A percentile compares a stretch with the other conserved stretches of the same genome.
Evolutionary conservation across 2,329 filamentous ascomycete species (phyloP).

Genomic region (Epichloe hybrida): DNA sequence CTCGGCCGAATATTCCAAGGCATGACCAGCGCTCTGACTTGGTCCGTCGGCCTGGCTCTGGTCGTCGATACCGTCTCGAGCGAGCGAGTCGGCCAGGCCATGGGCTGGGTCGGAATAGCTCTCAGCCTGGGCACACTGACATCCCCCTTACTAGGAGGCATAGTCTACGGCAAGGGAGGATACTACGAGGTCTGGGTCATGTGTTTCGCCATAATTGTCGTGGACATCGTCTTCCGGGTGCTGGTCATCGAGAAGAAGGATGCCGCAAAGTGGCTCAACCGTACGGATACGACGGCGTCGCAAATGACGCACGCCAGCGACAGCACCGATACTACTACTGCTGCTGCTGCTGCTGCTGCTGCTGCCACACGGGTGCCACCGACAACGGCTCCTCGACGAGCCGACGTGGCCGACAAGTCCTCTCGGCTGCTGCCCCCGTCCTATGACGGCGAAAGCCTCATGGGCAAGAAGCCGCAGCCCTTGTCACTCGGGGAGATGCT

Average conservation of each 20-base stretch:
- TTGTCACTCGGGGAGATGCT: slow-evolving; percentile 10
- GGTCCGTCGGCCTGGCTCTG: slow-evolving; percentile 23
- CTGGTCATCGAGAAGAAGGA: slow-evolving; percentile 20
- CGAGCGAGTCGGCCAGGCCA: slow-evolving; percentile 18
- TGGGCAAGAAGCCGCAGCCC: not conserved
- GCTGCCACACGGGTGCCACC: not conserved
- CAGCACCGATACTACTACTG: not conserved
- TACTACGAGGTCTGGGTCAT: slow-evolving; percentile 23
- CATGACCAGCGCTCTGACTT: slow-evolving; percentile 20
- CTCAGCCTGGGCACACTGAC: slow-evolving; percentile 19
- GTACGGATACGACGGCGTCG: not conserved
- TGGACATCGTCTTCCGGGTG: slow-evolving; percentile 20
- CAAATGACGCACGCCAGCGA: not conserved
- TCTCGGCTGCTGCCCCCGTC: too few relatives aligned
- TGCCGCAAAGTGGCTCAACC: slow-evolving; percentile 14
- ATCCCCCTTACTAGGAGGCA: slow-evolving; percentile 20
- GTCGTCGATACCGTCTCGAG: slow-evolving; percentile 21
- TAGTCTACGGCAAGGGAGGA: slow-evolving; percentile 19
- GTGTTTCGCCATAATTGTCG: slow-evolving; percentile 21
- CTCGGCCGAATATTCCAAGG: slow-evolving; percentile 20
- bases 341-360: too few relatives aligned
- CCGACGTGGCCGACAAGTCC: not conserved
- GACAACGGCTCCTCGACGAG: not conserved
- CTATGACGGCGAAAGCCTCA: not conserved
- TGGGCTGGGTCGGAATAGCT: slow-evolving; percentile 21